Percentiles rank a stretch among this genome's conserved stretches.
These are phyloP conservation scores for Viridothelium virens DNA, from an alignment of 495 filamentous ascomycete genomes.

Conservation along the genomic window DNA sequence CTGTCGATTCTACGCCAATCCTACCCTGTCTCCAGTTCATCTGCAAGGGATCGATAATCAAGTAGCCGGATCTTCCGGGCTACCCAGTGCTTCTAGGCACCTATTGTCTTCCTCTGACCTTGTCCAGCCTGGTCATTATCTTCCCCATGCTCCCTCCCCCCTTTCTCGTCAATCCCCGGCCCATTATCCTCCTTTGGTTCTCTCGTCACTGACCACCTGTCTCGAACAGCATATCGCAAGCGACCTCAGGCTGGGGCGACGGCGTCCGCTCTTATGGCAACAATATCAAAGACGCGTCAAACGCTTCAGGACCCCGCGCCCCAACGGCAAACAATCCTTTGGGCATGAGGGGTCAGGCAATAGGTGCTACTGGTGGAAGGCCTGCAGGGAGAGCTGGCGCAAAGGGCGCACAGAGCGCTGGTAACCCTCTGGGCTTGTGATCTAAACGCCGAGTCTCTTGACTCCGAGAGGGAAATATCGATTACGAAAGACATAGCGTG, in stretches of 20 bases:
- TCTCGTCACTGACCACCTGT: not conserved
- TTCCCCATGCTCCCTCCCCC: not conserved
- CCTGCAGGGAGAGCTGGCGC: conserved; percentile 19
- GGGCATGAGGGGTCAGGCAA: conserved; percentile 30
- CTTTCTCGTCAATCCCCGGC: conserved; percentile 5
- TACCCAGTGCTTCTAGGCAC: not conserved
- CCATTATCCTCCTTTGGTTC: not conserved
- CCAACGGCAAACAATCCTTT: conserved; percentile 39
- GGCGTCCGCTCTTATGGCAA: conserved; percentile 43
- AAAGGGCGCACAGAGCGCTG: conserved; percentile 16
- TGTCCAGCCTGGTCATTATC: not conserved
- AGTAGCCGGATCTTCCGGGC: not conserved
- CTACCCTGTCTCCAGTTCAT: not conserved
- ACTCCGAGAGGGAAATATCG: not conserved
- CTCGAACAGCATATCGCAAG: conserved; percentile 30
- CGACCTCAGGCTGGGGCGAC: conserved; percentile 37
- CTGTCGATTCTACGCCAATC: not conserved
- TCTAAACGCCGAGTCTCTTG: not conserved
- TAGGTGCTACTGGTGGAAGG: conserved; percentile 16
- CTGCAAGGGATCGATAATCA: not conserved
- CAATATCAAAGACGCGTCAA: conserved; percentile 41
- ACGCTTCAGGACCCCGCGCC: conserved; percentile 33
- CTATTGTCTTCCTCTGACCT: not conserved
- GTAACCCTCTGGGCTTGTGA: conserved; percentile 31
- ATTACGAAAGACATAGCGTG: not conserved